Evolutionary conservation across 2,329 filamentous ascomycete species (phyloP).

Genomic region (Paradendryphiella salina): DNA sequence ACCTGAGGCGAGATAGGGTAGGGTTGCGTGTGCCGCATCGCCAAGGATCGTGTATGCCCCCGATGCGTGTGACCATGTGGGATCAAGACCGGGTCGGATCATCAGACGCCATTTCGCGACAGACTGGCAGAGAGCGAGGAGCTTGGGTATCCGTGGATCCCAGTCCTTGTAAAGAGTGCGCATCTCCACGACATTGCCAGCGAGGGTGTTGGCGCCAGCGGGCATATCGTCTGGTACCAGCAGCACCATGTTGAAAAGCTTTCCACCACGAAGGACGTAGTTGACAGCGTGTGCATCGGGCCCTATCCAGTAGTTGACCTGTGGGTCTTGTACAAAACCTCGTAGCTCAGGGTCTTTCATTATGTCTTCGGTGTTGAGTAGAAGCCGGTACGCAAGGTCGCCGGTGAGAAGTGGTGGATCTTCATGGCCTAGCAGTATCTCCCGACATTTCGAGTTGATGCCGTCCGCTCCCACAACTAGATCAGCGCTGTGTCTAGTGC

Average conservation of each 20-base stretch:
- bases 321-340: constrained; percentile 52
- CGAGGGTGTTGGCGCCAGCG: constrained; percentile 49
- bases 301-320: constrained; percentile 59
- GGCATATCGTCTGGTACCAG: constrained; percentile 58
- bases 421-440: constrained; percentile 50
- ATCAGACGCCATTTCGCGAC: constrained; percentile 66
- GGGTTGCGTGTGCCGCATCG: constrained; percentile 66
- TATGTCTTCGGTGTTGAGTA: constrained; percentile 53
- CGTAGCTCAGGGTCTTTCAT: constrained; percentile 53
- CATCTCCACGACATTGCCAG: constrained; percentile 59
- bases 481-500: constrained; percentile 47
- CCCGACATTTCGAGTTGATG: constrained; percentile 52
- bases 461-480: constrained; percentile 56
- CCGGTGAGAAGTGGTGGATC: constrained; percentile 56
- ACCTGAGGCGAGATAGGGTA: constrained; percentile 63
- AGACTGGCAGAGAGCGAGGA: constrained; percentile 60
- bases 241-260: constrained; percentile 57
- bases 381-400: constrained; percentile 56
- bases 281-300: constrained; percentile 58
- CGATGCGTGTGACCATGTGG: constrained; percentile 60
- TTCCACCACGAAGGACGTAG: constrained; percentile 54
- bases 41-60: constrained; percentile 64
- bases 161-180: constrained; percentile 59
- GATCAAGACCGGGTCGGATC: constrained; percentile 58
- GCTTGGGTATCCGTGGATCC: constrained; percentile 60